Evolutionary conservation across 371 early-diverging fungal genomes (phyloP).

Genomic region (Mortierella sp.): DNA sequence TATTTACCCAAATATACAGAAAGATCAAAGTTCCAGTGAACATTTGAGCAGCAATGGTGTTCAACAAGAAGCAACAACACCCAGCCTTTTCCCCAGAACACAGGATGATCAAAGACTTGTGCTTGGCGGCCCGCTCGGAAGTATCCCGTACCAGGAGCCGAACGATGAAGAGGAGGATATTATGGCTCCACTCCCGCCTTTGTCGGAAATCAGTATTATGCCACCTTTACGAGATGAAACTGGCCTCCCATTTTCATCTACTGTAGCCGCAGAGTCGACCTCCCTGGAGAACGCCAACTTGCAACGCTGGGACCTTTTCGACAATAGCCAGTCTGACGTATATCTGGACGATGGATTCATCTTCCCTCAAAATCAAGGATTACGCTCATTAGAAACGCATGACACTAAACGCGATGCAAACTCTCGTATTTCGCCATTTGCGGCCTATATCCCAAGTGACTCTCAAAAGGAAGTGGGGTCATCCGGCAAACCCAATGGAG

Average conservation of each 20-base stretch:
- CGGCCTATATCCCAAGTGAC: slow-evolving; percentile 7
- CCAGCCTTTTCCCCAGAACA: slow-evolving; percentile 1
- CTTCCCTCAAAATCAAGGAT: neutral
- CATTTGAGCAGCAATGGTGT: neutral
- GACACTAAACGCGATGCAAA: neutral
- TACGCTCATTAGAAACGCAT: neutral
- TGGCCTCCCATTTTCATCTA: neutral
- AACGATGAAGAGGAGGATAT: neutral
- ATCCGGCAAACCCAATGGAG: neutral
- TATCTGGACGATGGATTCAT: slow-evolving; percentile 22
- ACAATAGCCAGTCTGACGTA: slow-evolving; percentile 25
- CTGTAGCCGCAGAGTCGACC: slow-evolving; percentile 7
- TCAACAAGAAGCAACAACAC: neutral
- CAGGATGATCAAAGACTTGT: neutral
- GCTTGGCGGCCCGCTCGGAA: neutral
- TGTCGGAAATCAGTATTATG: neutral
- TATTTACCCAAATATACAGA: neutral
- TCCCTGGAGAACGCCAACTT: slow-evolving; percentile 26
- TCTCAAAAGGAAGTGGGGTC: neutral
- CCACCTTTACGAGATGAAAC: neutral
- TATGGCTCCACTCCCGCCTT: neutral
- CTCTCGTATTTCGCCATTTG: slow-evolving; percentile 24
- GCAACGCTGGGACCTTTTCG: slow-evolving; percentile 32
- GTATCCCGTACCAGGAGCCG: neutral
- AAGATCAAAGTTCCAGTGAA: neutral